A percentile compares a stretch with the other conserved stretches of the same genome.
These are phyloP conservation scores for Luvunga scandens DNA, from an alignment of 345 rosid species.

Conservation along the genomic window DNA sequence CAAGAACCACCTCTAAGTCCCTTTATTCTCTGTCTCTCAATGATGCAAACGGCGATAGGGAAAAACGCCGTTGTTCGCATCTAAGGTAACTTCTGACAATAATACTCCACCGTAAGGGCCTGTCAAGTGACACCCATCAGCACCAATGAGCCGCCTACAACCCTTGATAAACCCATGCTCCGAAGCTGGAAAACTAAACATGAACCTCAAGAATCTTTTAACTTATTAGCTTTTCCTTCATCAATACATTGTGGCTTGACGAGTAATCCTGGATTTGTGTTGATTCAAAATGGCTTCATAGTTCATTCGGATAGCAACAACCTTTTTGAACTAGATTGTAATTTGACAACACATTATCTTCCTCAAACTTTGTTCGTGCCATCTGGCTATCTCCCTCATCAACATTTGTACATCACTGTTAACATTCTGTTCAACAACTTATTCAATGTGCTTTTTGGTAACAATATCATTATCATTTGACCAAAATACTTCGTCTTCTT, in stretches of 20 bases:
- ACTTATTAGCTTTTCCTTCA: not conserved
- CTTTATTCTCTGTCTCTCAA: accelerated
- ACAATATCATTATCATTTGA: too few species aligned
- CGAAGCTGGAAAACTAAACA: not conserved
- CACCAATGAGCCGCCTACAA: not conserved
- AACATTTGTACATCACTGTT: too few species aligned
- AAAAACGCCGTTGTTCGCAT: not conserved
- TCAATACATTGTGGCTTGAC: not conserved
- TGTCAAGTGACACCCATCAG: not conserved
- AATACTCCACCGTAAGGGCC: not conserved
- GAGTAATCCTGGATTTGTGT: not conserved
- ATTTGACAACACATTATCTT: too few species aligned
- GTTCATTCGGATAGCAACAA: not conserved
- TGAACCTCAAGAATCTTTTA: not conserved
- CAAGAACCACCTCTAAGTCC: not conserved
- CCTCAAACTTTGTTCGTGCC: too few species aligned
- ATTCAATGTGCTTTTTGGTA: too few species aligned
- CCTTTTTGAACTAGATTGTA: too few species aligned
- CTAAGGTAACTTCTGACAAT: not conserved
- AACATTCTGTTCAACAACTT: too few species aligned
- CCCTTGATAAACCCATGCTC: not conserved
- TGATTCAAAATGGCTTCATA: not conserved
- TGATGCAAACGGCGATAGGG: not conserved
- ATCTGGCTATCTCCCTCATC: too few species aligned
- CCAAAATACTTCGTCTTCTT: too few species aligned